Evolutionary conservation across 2,329 filamentous ascomycete species (phyloP), one percentile per base, ranked within the genome.

Genomic region (Sarocladium kiliense): DNA sequence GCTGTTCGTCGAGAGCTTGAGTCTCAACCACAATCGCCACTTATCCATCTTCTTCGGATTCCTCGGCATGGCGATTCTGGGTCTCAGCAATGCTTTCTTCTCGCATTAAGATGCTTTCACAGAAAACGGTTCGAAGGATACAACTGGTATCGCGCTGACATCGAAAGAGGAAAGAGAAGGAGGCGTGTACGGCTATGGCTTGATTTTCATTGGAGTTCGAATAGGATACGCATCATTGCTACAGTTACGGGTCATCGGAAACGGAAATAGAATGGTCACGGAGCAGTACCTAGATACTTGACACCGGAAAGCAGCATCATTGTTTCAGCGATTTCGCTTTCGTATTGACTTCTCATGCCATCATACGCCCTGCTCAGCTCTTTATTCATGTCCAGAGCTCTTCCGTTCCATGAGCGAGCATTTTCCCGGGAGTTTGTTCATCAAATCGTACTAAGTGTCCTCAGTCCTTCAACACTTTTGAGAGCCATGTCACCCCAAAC

Each of bases 11-110:
- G 92, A 99, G 75, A 88, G 87, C 61, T 69, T 96, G 66, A 88
- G 87, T 56, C 72, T 97, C 65, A 92, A 90, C 61, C 91, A 95
- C 73, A 86, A 86, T 65, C 79, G 86, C 58, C 85, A 86, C 58
- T 66, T 94, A 64, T 92, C 88, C 70, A 89, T 91, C 64, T 77
- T 83, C 23, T 92, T 90, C 74, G 90, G 85, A 7, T 94, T 95
- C 73, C 65, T 88, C 23, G 89, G 94, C 1, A 97, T 97, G 92
- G 85, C 84, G 0, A 74, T 97, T 56, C 76, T 99, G 72, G 93
- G 92, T 0, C 61, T 94, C 54, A 96, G 89, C 69, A 91, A 86
- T 71, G 91, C 92, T 36, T 76, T 96, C 60, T 92, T 90, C 47
- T 9, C 47, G 9, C 47, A 51, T 18, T 51, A 18, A 44, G 10